Conservation (phyloP, 2,329 filamentous ascomycete species). For the Neofusicoccum umdonicola region DNA sequence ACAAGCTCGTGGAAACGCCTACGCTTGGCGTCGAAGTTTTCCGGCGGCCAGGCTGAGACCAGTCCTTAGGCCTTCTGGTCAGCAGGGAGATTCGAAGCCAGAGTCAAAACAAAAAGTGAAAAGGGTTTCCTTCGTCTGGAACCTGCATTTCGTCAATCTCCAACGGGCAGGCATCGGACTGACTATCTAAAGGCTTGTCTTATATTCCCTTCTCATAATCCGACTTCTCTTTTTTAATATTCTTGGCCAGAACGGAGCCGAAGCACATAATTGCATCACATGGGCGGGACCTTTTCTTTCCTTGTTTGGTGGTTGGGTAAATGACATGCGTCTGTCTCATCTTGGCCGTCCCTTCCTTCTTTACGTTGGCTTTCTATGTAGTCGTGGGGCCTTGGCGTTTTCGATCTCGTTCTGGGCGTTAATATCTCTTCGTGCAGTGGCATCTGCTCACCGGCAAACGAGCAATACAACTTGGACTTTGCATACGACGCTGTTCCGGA, state of each 20-base stretch:
- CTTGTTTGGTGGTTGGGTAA: background rate
- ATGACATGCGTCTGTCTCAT: background rate
- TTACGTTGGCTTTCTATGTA: background rate
- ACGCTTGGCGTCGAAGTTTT: constrained; percentile 64
- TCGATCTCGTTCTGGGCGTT: background rate
- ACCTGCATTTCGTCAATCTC: background rate
- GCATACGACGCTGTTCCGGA: background rate
- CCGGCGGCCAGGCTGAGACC: constrained; percentile 41
- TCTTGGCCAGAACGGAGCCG: background rate
- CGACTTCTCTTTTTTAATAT: background rate
- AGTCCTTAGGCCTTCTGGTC: background rate
- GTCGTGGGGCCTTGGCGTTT: background rate
- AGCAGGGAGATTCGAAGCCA: background rate
- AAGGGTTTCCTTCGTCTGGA: background rate
- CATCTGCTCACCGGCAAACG: background rate
- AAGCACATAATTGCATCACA: constrained; percentile 14
- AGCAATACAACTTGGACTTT: background rate
- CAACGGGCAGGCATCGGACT: background rate
- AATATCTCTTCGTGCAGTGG: background rate
- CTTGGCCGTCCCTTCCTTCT: background rate
- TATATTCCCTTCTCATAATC: background rate
- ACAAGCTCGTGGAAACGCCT: constrained; percentile 69
- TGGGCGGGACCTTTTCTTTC: constrained; percentile 5
- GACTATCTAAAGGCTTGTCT: background rate
- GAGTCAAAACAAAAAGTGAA: background rate